Conservation (phyloP, 176 grass and related monocot species). For the Eleusine coracana region DNA sequence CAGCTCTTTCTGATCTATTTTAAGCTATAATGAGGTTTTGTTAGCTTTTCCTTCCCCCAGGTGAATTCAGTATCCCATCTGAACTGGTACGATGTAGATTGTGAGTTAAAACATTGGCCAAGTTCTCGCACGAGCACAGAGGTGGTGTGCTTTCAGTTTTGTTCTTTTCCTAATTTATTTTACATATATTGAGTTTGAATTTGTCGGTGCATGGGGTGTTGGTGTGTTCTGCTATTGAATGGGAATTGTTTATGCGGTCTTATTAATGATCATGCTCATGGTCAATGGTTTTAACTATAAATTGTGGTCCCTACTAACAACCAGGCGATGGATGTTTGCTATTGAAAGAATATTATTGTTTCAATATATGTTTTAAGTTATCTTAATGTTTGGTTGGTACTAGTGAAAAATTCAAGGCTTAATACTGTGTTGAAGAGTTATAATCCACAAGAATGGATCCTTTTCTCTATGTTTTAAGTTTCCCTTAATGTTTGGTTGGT, state of each 20-base stretch:
- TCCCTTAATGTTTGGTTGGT: no score
- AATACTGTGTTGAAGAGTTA: no score
- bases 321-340: background rate
- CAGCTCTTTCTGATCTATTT: slow-evolving; percentile 71
- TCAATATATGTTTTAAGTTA: background rate
- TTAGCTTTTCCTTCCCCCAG: slow-evolving; percentile 47
- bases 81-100: slow-evolving; percentile 67
- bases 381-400: background rate
- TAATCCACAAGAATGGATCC: no score
- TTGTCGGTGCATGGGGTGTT: no score
- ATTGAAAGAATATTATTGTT: background rate
- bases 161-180: slow-evolving; percentile 6
- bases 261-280: background rate
- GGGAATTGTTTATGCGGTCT: background rate
- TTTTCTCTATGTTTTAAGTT: background rate
- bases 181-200: background rate
- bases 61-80: slow-evolving; percentile 47
- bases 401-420: no score
- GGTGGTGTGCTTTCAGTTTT: slow-evolving; percentile 16
- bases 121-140: slow-evolving; percentile 28
- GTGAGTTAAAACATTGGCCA: slow-evolving; percentile 46
- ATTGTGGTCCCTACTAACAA: background rate
- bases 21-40: slow-evolving; percentile 64
- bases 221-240: background rate
- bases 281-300: background rate